Evolutionary conservation across 2,329 filamentous ascomycete genomes (phyloP), one percentile per base, ranked within the genome.

Genomic region (Neodidymelliopsis sp.): DNA sequence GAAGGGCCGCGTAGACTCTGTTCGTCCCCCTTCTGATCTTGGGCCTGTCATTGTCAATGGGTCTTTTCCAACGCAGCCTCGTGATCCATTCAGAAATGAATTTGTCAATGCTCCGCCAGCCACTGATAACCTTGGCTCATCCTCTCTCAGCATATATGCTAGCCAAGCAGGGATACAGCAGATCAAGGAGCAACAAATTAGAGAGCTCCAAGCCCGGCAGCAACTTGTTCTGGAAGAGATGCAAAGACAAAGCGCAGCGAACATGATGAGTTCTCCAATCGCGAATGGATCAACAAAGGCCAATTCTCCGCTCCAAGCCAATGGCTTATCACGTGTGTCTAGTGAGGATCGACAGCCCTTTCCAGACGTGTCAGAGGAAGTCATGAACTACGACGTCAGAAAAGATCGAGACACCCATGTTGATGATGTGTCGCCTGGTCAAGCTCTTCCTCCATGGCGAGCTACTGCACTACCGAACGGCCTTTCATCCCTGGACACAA

Each of bases 31-130:
- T 25, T 36, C 57, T 12, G 66, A 72, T 29, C 62, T 53, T 23
- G 70, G 71, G 2, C 70, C 70, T 23, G 62, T 74, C 10, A 74
- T 75, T 45, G 73, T 69, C 13, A 75, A 75, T 41, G 73, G 73
- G 6, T 75, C 73, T 0, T 73, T 66, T 37, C 66, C 69, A n/a
- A 60, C 59, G 6, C 67, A 62, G 27, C 52, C 60, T 30, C 62
- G 56, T 4, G 64, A 66, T 28, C 60, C 63, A 8, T 49, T 48
- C 10, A 57, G 63, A 25, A 66, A 61, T 28, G 68, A 67, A 10
- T 58, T 59, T 2, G 41, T 63, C 11, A 67, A 70, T 18, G 39
- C 56, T n/a, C 40, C 65, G 11, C 45, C 60, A 4, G 52, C 55
- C 7, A 23, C 30, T 9, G 65, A 69, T 30, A 19, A 35, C 49